A percentile compares a stretch with the other conserved stretches of the same genome.
Conservation (phyloP, 129 eudicot species). For the Calendula officinalis region DNA sequence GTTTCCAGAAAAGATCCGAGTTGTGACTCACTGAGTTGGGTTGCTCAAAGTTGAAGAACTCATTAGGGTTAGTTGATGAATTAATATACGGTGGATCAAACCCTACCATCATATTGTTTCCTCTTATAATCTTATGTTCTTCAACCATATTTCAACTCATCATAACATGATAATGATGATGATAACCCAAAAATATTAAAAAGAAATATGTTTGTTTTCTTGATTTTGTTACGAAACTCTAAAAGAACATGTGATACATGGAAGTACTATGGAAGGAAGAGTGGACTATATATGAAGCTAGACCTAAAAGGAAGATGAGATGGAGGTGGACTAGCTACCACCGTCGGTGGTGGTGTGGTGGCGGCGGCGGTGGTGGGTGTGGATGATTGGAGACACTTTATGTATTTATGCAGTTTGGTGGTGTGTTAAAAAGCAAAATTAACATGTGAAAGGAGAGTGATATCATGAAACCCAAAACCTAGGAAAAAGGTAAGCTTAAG, state of each 20-base stretch:
- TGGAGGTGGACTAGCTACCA: neutral
- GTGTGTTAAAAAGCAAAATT: constrained; percentile 20
- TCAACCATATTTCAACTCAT: constrained; percentile 36
- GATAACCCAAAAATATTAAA: neutral
- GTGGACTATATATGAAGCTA: too few species aligned
- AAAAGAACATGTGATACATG: constrained; percentile 6
- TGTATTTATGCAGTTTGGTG: constrained; percentile 30
- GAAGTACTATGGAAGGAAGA: too few species aligned
- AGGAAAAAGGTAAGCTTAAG: constrained; percentile 35
- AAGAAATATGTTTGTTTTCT: neutral
- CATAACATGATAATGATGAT: constrained; percentile 13
- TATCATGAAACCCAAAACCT: constrained; percentile 28
- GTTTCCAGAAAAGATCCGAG: constrained; percentile 21
- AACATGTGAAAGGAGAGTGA: constrained; percentile 35
- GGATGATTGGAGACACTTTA: constrained; percentile 26
- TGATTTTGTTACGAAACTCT: constrained; percentile 22
- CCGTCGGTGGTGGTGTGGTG: neutral
- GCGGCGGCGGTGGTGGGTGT: constrained; percentile 7
- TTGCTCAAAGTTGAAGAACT: constrained; percentile 29
- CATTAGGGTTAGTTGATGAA: constrained; percentile 36
- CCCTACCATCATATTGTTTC: constrained; percentile 31
- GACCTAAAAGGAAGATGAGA: constrained; percentile 15
- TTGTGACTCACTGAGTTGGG: too few species aligned
- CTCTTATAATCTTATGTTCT: constrained; percentile 26
- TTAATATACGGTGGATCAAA: constrained; percentile 24